Evolutionary conservation across 768 basidiomycete genomes (phyloP).

Genomic region (Boletus insuetus): DNA sequence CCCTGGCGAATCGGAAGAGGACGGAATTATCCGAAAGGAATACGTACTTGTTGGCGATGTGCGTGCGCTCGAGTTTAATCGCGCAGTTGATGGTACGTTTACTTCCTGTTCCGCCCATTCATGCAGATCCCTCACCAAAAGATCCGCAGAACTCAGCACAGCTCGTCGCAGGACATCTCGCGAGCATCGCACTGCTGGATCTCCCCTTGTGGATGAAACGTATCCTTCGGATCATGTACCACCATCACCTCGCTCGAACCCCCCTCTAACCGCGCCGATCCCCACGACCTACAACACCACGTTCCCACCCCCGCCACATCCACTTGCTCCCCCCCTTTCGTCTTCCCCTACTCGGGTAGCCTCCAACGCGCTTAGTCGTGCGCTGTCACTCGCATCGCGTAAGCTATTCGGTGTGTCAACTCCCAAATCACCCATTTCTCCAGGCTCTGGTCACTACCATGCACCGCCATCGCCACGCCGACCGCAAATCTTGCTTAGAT

Average conservation of each 20-base stretch:
- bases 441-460: conserved; percentile 37
- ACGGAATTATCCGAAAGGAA: conserved; percentile 75
- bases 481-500: conserved; percentile 46
- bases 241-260: conserved; percentile 22
- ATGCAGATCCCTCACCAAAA: conserved; percentile 9
- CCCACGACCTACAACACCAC: conserved; percentile 42
- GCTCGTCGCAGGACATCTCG: conserved; percentile 58
- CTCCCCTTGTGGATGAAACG: conserved; percentile 48
- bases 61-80: conserved; percentile 88
- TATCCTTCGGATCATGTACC: conserved; percentile 35
- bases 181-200: conserved; percentile 51
- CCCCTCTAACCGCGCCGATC: conserved; percentile 22
- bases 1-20: conserved; percentile 83
- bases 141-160: conserved; percentile 55
- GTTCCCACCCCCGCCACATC: conserved; percentile 64
- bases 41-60: conserved; percentile 94
- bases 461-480: conserved; percentile 56
- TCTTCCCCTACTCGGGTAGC: conserved; percentile 68
- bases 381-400: conserved; percentile 76
- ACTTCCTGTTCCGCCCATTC: not conserved
- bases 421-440: conserved; percentile 36
- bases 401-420: conserved; percentile 68
- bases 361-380: conserved; percentile 74
- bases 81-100: conserved; percentile 80
- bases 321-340: conserved; percentile 52